These are phyloP conservation scores for Lentinula boryana DNA, from an alignment of 768 basidiomycete genomes.

Conservation along the genomic window DNA sequence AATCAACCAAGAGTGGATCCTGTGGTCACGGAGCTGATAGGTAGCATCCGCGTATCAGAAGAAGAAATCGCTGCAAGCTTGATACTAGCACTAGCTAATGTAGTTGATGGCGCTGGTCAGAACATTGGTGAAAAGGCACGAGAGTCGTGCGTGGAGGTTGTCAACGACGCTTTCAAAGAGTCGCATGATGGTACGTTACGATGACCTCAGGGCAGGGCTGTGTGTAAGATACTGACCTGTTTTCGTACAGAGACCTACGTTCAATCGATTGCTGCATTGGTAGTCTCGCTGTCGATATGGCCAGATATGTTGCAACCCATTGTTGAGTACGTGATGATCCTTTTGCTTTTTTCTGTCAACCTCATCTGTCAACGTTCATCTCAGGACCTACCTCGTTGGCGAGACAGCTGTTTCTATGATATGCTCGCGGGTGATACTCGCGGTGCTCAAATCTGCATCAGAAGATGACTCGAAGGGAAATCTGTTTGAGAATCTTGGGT, in stretches of 20 bases:
- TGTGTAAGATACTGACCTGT: background rate
- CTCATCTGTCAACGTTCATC: background rate
- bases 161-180: conserved; percentile 74
- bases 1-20: conserved; percentile 90
- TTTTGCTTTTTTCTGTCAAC: background rate
- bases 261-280: conserved; percentile 55
- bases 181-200: conserved; percentile 50
- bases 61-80: conserved; percentile 74
- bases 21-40: conserved; percentile 83
- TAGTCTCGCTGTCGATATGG: conserved; percentile 57
- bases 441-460: conserved; percentile 46
- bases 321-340: conserved; percentile 47
- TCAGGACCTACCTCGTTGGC: conserved; percentile 54
- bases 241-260: conserved; percentile 56
- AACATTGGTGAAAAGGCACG: conserved; percentile 75
- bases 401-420: conserved; percentile 66
- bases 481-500: conserved; percentile 59
- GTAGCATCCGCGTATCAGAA: conserved; percentile 50
- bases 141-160: conserved; percentile 68
- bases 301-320: conserved; percentile 60
- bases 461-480: conserved; percentile 29
- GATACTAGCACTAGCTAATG: conserved; percentile 69
- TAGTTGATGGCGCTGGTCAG: conserved; percentile 60
- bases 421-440: conserved; percentile 54
- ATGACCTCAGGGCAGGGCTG: background rate